Base-by-base conservation (phyloP, 805 yeast species). In the Metschnikowia baotianmanensis region DNA sequence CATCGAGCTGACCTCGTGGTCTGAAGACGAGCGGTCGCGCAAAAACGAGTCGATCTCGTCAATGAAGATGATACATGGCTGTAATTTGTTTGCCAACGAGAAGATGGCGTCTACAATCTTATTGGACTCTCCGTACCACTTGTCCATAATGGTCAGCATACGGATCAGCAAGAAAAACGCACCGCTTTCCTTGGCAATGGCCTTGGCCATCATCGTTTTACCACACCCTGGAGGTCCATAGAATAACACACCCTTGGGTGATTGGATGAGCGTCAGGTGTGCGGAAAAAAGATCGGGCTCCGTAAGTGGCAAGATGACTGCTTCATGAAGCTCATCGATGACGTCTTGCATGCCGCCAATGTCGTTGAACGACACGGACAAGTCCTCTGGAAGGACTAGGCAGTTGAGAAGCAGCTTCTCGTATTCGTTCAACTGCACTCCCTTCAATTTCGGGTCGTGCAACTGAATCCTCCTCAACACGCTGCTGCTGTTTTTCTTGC, bases 211-310 rank as follows among this genome's bases (percentile, higher is more conserved):
- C 96, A 91, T 87, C 3, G 98, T 91, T 64, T 91, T 91, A 40
- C 98, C 98, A 62, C 97, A 91, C 0, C 98, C 98, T 0, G 98
- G 98, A 3, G 98, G 97, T 0, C 98, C 98, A 57, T 87, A 82
- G 35, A 90, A 72, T 25, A 91, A 66, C 3, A 91, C 97, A 29
- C 99, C 99, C 56, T 87, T 89, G 2, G 99, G 99, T 1, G 96
- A 91, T 56, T 85, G 87, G 19, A 91, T 68, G 38, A 91, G 70
- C 16, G 65, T 47, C 38, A 87, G 80, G 50, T 83, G 86, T 38
- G 78, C 80, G 10, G 78, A 68, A 58, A 85, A 89, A 29, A 88
- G 63, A 35, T 79, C 86, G 0, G 96, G 96, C 52, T 79, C 67
- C 3, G 71, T 67, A 42, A 93, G 69, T 1, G 99, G 99, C 52